Evolutionary conservation across 1,139 yeast genomes (phyloP), one percentile per base, ranked within the genome.

Genomic region (Candida mesenterica): DNA sequence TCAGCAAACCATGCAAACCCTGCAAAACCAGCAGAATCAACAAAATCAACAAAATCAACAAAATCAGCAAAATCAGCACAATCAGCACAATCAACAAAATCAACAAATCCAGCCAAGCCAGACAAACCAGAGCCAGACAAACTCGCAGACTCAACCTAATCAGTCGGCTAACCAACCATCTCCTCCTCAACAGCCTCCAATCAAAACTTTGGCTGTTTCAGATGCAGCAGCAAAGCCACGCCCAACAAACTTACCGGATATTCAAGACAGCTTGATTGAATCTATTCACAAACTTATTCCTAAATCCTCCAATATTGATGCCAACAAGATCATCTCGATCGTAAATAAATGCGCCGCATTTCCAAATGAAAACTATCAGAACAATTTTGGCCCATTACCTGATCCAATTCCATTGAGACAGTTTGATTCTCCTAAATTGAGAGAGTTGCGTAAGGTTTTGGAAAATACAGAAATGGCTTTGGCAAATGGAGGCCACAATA

Each of bases 351-450:
- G 70, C 5, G 41, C 59, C 13, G 45, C 54, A 5, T 65, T 57
- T 42, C 55, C 68, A 5, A 61, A 63, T 37, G 58, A 57, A 9
- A 57, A 57, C 34, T 70, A 69, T 48, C 64, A 59, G 40, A 57
- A 60, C 33, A 74, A 77, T 50, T 77, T 81, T 52, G 92, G 90
- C 2, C 84, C 85, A 10, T 62, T 82, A 28, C 90, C 90, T 0
- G 86, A 79, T 40, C 79, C 86, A 17, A 62, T 76, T 23, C 65
- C 77, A 3, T 57, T 68, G 22, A 72, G 95, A 44, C 82, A 79
- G 40, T 90, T 86, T 59, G 97, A 89, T 58, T 88, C 96, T 0
- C 95, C 97, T 9, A 84, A 81, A 43, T 68, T 92, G 40, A 51
- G 76, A 30, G 85, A 79, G 49, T 62, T 79, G 38, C 64, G 84